Evolutionary conservation across 371 early-diverging fungal genomes (phyloP).

Genomic region (Mucor mucedo): DNA sequence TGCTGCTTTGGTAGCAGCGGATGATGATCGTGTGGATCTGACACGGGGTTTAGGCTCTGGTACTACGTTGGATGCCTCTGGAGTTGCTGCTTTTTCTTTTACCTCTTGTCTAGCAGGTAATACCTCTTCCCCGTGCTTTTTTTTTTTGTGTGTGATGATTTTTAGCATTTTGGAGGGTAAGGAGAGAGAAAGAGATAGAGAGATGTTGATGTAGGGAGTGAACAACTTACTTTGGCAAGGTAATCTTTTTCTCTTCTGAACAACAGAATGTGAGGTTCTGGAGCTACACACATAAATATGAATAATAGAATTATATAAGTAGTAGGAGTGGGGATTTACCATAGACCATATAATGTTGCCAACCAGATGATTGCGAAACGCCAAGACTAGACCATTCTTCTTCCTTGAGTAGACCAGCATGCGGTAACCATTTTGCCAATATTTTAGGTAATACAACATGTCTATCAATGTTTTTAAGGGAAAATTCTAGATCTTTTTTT

Average conservation of each 20-base stretch:
- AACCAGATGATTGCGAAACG: slow-evolving; percentile 81
- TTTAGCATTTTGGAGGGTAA: background rate
- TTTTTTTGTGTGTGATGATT: background rate
- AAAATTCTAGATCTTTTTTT: slow-evolving; percentile 3
- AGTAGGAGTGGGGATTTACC: slow-evolving; percentile 47
- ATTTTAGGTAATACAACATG: slow-evolving; percentile 78
- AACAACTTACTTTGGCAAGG: slow-evolving; percentile 20
- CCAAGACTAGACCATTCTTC: slow-evolving; percentile 82
- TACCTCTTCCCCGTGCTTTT: background rate
- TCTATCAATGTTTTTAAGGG: slow-evolving; percentile 28
- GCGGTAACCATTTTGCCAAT: slow-evolving; percentile 66
- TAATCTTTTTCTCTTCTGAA: slow-evolving; percentile 79
- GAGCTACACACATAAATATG: slow-evolving; percentile 47
- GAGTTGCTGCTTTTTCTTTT: background rate
- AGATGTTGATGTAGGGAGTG: background rate
- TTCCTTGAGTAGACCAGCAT: slow-evolving; percentile 60
- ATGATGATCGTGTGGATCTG: background rate
- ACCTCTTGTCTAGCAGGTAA: background rate
- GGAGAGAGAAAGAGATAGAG: too few relatives aligned
- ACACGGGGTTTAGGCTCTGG: background rate
- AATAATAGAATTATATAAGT: background rate
- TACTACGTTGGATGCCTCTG: background rate
- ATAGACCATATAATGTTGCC: slow-evolving; percentile 88
- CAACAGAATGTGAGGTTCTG: slow-evolving; percentile 86
- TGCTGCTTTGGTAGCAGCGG: background rate